phyloP scores from a whole-genome alignment of 148 eudicot species.

The Spergularia marina region DNA sequence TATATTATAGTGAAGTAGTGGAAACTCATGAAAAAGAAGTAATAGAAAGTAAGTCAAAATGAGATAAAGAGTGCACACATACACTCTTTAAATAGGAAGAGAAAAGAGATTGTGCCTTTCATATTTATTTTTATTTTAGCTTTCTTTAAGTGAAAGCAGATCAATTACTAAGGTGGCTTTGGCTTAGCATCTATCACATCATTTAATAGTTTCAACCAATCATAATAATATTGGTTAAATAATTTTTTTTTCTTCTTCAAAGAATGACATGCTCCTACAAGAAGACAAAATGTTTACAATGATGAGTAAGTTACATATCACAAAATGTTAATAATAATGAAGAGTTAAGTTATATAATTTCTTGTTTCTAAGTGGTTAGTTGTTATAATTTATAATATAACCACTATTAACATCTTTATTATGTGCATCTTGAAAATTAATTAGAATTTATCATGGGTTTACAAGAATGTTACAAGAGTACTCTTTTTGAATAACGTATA shows the following conservation, averaged over 20 bases:
- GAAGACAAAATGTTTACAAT: slow-evolving; percentile 3
- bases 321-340: neutral
- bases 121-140: neutral
- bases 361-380: neutral
- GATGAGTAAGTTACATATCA: neutral
- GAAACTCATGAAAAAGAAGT: slow-evolving; percentile 1
- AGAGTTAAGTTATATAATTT: neutral
- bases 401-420: too few relatives aligned
- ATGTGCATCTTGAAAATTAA: too few relatives aligned
- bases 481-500: too few relatives aligned
- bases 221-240: slow-evolving; percentile 8
- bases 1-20: neutral
- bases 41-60: slow-evolving; percentile 18
- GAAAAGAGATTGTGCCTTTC: neutral
- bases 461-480: too few relatives aligned
- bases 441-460: too few relatives aligned
- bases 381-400: too few relatives aligned
- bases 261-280: neutral
- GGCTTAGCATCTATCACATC: slow-evolving; percentile 15
- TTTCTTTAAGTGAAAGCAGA: neutral
- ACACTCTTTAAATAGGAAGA: slow-evolving; percentile 29
- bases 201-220: slow-evolving; percentile 16
- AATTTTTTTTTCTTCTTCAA: neutral
- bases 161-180: neutral
- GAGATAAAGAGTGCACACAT: slow-evolving; percentile 7